Base-by-base conservation (phyloP, 1,284 basidiomycete genomes). In the Fomitopsis betulina region DNA sequence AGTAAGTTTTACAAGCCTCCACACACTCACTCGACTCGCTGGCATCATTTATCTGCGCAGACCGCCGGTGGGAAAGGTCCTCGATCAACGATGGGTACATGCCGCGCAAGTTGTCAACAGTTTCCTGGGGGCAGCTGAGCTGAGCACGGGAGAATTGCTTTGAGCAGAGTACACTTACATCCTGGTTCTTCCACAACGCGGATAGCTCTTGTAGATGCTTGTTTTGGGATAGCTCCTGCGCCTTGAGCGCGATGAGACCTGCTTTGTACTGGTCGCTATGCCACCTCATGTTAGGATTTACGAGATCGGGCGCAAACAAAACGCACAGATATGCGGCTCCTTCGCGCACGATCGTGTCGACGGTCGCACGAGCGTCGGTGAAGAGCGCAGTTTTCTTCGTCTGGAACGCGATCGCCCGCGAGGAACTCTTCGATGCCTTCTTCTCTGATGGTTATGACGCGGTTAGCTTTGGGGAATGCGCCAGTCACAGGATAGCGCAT, bases 1-100 rank as follows among this genome's bases (percentile, higher is more conserved):
- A 19, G 21, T n/a, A 30, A 15, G 47, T n/a, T 17, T 17, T 5
- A 30, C 27, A 23, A 60, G 40, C 23, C 45, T n/a, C 37, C 56
- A 33, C 25, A 23, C 27, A 62, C 75, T 60, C 58, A 80, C 78
- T 59, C 63, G 70, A 70, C 45, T 71, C 67, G 59, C 76, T 73
- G 19, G 74, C 69, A 7, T 70, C 68, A 58, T 74, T 72, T 54
- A 74, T 71, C 33, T 66, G 68, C 19, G 69, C 69, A 15, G 67
- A 68, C 10, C 75, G 72, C 30, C 65, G 65, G 38, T 70, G 72
- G 25, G 68, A 71, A 19, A 79, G 65, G 33, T 76, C 73, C 39
- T 77, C 68, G 35, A 76, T 62, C 21, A 77, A 57, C 2, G 68
- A 55, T 25, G 68, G 68, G 58, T 71, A 75, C 2, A 65, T 60